Percentiles rank a stretch among this genome's conserved stretches.
Conservation (phyloP, 805 yeast genomes). For the Phaffomyces thermotolerans region DNA sequence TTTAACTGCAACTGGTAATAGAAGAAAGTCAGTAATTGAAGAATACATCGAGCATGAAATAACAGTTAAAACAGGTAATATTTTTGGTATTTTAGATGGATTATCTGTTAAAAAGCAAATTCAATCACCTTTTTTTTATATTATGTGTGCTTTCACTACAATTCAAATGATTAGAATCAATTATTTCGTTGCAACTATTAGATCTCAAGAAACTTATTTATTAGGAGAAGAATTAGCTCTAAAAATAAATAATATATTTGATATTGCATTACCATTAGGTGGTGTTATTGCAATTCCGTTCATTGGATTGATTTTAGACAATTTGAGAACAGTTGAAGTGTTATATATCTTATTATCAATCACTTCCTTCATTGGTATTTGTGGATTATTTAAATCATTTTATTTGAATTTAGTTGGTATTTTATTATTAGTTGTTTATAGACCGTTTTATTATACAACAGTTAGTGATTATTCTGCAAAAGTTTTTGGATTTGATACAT, state of each 20-base stretch:
- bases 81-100: slow-evolving; percentile 77
- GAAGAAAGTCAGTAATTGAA: slow-evolving; percentile 55
- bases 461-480: slow-evolving; percentile 89
- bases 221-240: slow-evolving; percentile 48
- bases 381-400: slow-evolving; percentile 51
- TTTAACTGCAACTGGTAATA: slow-evolving; percentile 17
- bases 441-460: slow-evolving; percentile 91
- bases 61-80: slow-evolving; percentile 42
- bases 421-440: slow-evolving; percentile 62
- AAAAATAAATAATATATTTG: slow-evolving; percentile 66
- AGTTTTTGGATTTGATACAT: slow-evolving; percentile 86
- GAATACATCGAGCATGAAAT: slow-evolving; percentile 55
- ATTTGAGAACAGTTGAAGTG: slow-evolving; percentile 53
- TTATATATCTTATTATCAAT: slow-evolving; percentile 42
- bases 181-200: slow-evolving; percentile 85
- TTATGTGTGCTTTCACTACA: slow-evolving; percentile 74
- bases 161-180: slow-evolving; percentile 88
- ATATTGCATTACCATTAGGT: slow-evolving; percentile 81
- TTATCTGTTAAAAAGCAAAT: slow-evolving; percentile 42
- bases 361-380: slow-evolving; percentile 60
- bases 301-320: slow-evolving; percentile 75
- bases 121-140: slow-evolving; percentile 58
- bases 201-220: slow-evolving; percentile 73
- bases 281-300: slow-evolving; percentile 84
- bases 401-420: slow-evolving; percentile 61